Percentiles rank a stretch among this genome's conserved stretches.
Evolutionary conservation across 768 basidiomycete species (phyloP).

Genomic region (button mushroom (Agaricus bisporus)): DNA sequence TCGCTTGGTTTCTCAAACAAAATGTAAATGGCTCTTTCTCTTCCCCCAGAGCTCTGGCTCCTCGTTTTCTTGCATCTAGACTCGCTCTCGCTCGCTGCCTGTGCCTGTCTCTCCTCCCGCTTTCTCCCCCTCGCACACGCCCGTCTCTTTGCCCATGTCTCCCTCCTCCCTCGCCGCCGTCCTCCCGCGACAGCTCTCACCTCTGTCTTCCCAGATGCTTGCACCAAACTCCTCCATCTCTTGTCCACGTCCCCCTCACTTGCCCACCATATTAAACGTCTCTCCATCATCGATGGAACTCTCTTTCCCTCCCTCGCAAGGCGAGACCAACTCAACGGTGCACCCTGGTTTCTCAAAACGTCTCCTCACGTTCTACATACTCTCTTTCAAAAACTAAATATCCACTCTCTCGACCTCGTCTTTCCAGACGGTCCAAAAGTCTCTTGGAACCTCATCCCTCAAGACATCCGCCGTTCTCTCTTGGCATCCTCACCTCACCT

Average conservation of each 20-base stretch:
- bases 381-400: background rate
- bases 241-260: background rate
- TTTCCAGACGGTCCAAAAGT: conserved; percentile 6
- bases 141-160: conserved; percentile 4
- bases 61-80: background rate
- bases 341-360: conserved; percentile 3
- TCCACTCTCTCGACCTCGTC: conserved; percentile 2
- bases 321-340: conserved; percentile 5
- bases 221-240: background rate
- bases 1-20: background rate
- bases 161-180: background rate
- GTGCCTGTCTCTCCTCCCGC: conserved; percentile 3
- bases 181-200: conserved; percentile 1
- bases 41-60: background rate
- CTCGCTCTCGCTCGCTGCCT: background rate
- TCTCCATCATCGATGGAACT: conserved; percentile 6
- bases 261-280: background rate
- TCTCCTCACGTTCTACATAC: background rate
- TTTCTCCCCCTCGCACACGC: background rate
- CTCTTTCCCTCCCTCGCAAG: conserved; percentile 2
- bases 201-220: background rate
- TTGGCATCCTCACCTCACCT: background rate
- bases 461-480: background rate
- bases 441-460: conserved; percentile 3
- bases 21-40: background rate